These are phyloP conservation scores for Aspergillus fumigatus DNA, from an alignment of 2,329 filamentous ascomycete genomes.

Conservation along the genomic window DNA sequence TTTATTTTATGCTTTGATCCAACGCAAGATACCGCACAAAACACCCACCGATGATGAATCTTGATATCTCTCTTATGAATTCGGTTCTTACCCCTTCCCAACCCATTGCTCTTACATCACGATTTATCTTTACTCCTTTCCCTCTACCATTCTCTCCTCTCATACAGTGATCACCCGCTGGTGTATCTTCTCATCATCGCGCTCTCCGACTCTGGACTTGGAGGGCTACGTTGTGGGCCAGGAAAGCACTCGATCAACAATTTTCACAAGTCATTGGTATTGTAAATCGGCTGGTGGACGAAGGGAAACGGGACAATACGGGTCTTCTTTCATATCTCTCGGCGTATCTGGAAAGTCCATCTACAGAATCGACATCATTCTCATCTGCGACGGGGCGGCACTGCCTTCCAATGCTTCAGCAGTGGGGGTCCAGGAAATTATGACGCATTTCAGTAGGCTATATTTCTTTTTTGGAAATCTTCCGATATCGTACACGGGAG, in stretches of 20 bases:
- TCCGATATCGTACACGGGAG: constrained; percentile 8
- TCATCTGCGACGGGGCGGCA: constrained; percentile 10
- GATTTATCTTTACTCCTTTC: constrained; percentile 4
- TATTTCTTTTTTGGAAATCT: constrained; percentile 2
- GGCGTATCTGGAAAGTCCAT: constrained; percentile 22
- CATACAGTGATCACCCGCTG: background rate
- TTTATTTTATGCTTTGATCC: constrained; percentile 28
- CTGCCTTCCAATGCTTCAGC: constrained; percentile 11
- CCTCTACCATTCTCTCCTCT: background rate
- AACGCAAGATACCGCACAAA: constrained; percentile 36
- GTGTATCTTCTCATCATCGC: background rate
- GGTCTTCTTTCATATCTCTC: constrained; percentile 18
- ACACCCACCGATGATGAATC: constrained; percentile 32
- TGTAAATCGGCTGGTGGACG: background rate
- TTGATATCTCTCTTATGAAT: constrained; percentile 17
- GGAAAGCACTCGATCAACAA: background rate
- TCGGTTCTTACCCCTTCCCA: constrained; percentile 4
- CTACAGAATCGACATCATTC: constrained; percentile 14
- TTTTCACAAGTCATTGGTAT: background rate
- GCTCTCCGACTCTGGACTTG: background rate
- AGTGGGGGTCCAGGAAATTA: constrained; percentile 18
- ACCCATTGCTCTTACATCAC: constrained; percentile 1
- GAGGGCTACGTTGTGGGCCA: background rate
- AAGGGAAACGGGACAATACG: constrained; percentile 1
- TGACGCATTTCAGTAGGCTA: constrained; percentile 10